Base-by-base conservation (phyloP, 768 basidiomycete genomes). In the Mycena metata region DNA sequence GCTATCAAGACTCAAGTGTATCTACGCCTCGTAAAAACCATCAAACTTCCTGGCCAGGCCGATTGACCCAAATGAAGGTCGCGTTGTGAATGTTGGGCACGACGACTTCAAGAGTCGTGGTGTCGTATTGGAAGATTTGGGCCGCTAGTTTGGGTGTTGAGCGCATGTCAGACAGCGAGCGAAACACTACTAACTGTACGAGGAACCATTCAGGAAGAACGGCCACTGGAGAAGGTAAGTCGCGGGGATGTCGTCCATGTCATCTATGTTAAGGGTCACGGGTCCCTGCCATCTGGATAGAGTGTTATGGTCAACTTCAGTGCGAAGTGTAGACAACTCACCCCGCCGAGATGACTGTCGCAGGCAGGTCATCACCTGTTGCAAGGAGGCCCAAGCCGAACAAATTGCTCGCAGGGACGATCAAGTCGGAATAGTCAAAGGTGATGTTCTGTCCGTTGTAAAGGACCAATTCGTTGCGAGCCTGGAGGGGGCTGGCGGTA, bases 121-220 rank as follows among this genome's bases (percentile, higher is more conserved):
- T 52, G 19, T 62, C 56, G 56, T 68, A 68, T 59, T 68, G 54
- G 49, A 68, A 68, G n/a, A 68, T 39, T 43, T 64, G 67, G 16
- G 61, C 67, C 36, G 67, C 67, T 68, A 45, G 9, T 46, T 17
- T 9, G n/a, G 26, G 45, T 8, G n/a, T 42, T 41, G 21, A 62
- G 66, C 39, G 56, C 16, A 24, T n/a, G 10, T 19, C 4, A 21
- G 1, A 13, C 11, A 12, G 6, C 19, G 5, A 26, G 11, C 15
- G 41, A 35, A 16, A 5, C 35, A 58, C 9, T 23, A 63, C 67
- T 23, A n/a, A 68, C 67, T 68, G 47, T 68, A 68, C 1, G 55
- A 49, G 0, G 67, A 68, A 1, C 67, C 67, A 35, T 68, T 68
- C 61, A 63, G 55, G 67, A 68, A 68, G 61, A 68, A 68, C 3